A percentile compares a stretch with the other conserved stretches of the same genome.
phyloP scores from a whole-genome alignment of 495 filamentous ascomycete species.

The Tuber aestivum region DNA sequence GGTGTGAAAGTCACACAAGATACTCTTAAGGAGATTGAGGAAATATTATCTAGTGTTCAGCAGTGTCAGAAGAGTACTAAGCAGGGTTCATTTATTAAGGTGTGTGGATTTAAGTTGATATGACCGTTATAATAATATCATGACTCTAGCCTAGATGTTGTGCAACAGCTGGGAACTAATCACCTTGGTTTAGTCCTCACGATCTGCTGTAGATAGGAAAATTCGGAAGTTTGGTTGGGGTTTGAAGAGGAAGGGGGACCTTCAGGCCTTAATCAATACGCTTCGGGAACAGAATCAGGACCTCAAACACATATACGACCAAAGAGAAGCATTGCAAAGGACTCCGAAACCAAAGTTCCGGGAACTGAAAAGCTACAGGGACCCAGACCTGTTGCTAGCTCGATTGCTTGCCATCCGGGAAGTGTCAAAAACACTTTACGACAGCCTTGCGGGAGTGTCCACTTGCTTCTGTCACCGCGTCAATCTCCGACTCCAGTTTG shows the following conservation, averaged over 20 bases:
- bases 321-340: background rate
- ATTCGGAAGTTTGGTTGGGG: background rate
- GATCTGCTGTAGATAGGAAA: background rate
- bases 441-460: constrained; percentile 5
- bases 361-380: background rate
- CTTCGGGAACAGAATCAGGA: constrained; percentile 6
- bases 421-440: constrained; percentile 19
- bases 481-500: constrained; percentile 11
- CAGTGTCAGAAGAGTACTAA: too few species aligned
- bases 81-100: too few species aligned
- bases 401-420: constrained; percentile 13
- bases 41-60: too few species aligned
- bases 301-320: background rate
- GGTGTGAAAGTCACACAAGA: constrained; percentile 2
- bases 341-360: background rate
- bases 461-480: constrained; percentile 16
- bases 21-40: constrained; percentile 11
- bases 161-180: background rate
- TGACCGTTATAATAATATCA: too few species aligned
- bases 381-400: background rate
- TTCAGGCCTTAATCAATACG: background rate
- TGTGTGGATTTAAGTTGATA: too few species aligned
- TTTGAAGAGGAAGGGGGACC: background rate
- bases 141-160: too few species aligned
- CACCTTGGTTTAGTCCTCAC: background rate